Base-by-base conservation (phyloP, 2,329 filamentous ascomycete species). In the Pseudogymnoascus sp. region DNA sequence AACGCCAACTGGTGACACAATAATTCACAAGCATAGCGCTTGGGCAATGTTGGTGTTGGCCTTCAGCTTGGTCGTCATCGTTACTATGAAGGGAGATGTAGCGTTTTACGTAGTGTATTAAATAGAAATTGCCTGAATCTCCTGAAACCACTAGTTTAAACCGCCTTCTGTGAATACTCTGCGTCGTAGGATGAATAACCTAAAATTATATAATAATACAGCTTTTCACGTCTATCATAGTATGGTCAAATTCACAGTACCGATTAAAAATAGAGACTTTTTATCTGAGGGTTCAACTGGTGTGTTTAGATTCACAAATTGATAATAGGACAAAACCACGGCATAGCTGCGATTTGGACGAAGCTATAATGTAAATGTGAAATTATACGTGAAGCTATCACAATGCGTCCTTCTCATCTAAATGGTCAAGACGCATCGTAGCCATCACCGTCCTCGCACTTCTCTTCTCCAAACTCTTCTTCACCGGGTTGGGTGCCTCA, bases 401-500 rank as follows among this genome's bases (percentile, higher is more conserved):
- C n/a, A 50, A 37, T 53, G 63, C 62, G 36, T 62, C 37, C 62
- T 64, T 36, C 66, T 46, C 63, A 67, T 77, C 75, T n/a, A 66
- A 67, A 5, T 73, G 64, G 7, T 67, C 65, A 10, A 73, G 70
- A 60, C 74, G 72, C 62, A 78, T 67, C 3, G 74, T 78, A 36
- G 77, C 76, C 66, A 80, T 69, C 2, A 81, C 78, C 3, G 78
- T 81, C 63, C 74, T 71, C 0, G 77, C 76, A 64, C 70, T 75
- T 61, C 79, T 66, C 62, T 69, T 70, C 46, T 71, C 64, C 23
- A 72, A 63, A 66, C 70, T 72, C 62, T 67, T 70, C 71, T 76
- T 77, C 14, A 81, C 78, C 0, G 79, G 79, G 67, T 80, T 76
- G 1, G 70, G 73, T 0, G 78, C 76, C n/a, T 75, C 78, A 80